Conservation (phyloP, 1,139 yeast species). For the Casaregolazyma lundiana region DNA sequence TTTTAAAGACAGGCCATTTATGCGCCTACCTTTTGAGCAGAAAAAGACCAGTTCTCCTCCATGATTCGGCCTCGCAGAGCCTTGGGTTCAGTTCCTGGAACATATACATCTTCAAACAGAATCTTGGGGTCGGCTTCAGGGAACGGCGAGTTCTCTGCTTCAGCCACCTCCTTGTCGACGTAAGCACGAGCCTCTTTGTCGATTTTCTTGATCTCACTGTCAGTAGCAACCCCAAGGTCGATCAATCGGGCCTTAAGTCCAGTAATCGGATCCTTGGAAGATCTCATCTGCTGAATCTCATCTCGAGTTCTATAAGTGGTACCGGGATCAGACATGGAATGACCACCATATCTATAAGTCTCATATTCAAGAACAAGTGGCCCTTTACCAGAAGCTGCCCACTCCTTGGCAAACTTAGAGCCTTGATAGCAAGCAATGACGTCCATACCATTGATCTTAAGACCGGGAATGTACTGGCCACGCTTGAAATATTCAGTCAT, state of each 20-base stretch:
- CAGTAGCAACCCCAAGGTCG: slow-evolving; percentile 81
- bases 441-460: slow-evolving; percentile 98
- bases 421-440: slow-evolving; percentile 93
- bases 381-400: slow-evolving; percentile 91
- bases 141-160: slow-evolving; percentile 89
- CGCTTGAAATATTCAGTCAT: slow-evolving; percentile 96
- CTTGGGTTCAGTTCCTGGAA: slow-evolving; percentile 89
- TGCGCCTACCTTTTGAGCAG: slow-evolving; percentile 10
- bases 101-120: slow-evolving; percentile 94
- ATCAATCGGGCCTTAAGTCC: slow-evolving; percentile 85
- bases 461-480: slow-evolving; percentile 98
- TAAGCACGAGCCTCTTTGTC: slow-evolving; percentile 95
- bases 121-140: slow-evolving; percentile 95
- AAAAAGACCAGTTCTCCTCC: slow-evolving; percentile 53
- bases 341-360: slow-evolving; percentile 99
- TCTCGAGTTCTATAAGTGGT: slow-evolving; percentile 99
- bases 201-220: slow-evolving; percentile 87
- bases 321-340: slow-evolving; percentile 99
- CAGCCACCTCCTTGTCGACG: slow-evolving; percentile 91
- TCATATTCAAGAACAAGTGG: slow-evolving; percentile 95
- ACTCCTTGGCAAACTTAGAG: slow-evolving; percentile 93
- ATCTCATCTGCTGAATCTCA: slow-evolving; percentile 99
- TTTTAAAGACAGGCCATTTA: too few relatives aligned
- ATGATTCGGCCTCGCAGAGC: slow-evolving; percentile 95
- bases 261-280: slow-evolving; percentile 95